These are phyloP conservation scores for Venturia carpophila DNA, from an alignment of 2,329 filamentous ascomycete genomes.

Conservation along the genomic window DNA sequence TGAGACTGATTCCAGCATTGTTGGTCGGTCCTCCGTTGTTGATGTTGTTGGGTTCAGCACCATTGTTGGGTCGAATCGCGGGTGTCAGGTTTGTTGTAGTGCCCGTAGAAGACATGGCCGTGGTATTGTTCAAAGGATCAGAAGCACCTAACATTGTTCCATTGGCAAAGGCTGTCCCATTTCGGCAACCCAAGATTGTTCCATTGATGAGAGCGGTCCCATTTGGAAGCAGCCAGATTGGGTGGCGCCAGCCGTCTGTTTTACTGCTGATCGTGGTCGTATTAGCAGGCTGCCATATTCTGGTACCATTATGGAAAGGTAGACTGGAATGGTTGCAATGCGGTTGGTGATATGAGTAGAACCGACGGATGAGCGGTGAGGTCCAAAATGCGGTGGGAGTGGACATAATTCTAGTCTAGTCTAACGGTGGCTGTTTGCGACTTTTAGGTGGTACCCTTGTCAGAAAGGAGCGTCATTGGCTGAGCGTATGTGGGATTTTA, in stretches of 20 bases:
- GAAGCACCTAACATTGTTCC: too few relatives aligned
- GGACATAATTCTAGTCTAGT: not conserved
- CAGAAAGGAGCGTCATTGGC: not conserved
- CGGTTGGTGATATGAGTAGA: not conserved
- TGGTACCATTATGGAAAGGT: not conserved
- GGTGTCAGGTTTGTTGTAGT: not conserved
- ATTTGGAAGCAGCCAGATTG: not conserved
- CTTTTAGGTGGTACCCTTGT: not conserved
- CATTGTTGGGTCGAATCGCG: not conserved
- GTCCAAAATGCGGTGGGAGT: not conserved
- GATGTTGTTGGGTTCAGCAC: not conserved
- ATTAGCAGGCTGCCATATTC: not conserved
- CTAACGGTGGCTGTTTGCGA: not conserved
- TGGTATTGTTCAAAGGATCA: not conserved
- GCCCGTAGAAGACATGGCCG: not conserved
- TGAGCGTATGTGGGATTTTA: not conserved
- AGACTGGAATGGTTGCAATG: not conserved
- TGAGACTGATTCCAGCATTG: not conserved
- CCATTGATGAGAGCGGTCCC: not conserved
- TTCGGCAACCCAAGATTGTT: too few relatives aligned
- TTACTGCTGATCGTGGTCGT: not conserved
- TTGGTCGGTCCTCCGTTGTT: not conserved
- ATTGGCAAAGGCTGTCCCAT: too few relatives aligned
- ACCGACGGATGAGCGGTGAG: not conserved
- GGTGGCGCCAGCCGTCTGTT: not conserved